Base-by-base conservation (phyloP, 2,329 filamentous ascomycete genomes). In the Celoporthe dispersa region DNA sequence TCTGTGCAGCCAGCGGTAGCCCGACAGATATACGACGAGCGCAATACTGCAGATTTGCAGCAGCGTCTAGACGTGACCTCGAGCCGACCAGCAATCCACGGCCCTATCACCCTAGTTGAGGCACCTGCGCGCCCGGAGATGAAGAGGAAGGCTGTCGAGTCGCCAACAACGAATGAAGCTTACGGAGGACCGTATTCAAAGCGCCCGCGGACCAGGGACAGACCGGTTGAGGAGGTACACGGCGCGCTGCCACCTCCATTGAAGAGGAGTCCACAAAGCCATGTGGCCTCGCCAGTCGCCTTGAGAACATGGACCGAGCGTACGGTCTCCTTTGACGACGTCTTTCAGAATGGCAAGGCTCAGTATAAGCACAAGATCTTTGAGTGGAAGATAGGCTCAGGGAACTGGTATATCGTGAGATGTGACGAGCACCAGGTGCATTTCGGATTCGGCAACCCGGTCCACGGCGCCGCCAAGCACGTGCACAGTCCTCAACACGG, bases 381-480 rank as follows among this genome's bases (percentile, higher is more conserved):
- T 7, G 74, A 80, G 70, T 80, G 75, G 68, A 78, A 78, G 1
- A 5, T 31, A 0, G 68, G 68, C 14, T 77, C 74, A 8, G 69
- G 72, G 0, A 68, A 76, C 5, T 82, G 75, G 73, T 83, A 81
- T 67, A 81, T 83, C 7, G 68, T 82, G 2, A 79, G 78, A 66
- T 83, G 81, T 73, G 79, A 81, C 44, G 76, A 81, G 65, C 81
- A 83, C 25, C 66, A 68, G 33, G 74, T 81, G 9, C 79, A 80
- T 33, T 83, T 83, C 70, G 79, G 75, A 14, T 68, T 65, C 61
- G 68, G 69, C 14, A 77, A 78, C 44, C 77, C 81, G 0, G 68
- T 82, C 1, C 66, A 71, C 8, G 81, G 80, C 25, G 81, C 81
- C 1, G 80, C 80, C 0, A 82, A 81, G 67, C 81, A 83, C 63